Base-by-base conservation (phyloP, 2,329 filamentous ascomycete species). In the Anisogramma anomala region DNA sequence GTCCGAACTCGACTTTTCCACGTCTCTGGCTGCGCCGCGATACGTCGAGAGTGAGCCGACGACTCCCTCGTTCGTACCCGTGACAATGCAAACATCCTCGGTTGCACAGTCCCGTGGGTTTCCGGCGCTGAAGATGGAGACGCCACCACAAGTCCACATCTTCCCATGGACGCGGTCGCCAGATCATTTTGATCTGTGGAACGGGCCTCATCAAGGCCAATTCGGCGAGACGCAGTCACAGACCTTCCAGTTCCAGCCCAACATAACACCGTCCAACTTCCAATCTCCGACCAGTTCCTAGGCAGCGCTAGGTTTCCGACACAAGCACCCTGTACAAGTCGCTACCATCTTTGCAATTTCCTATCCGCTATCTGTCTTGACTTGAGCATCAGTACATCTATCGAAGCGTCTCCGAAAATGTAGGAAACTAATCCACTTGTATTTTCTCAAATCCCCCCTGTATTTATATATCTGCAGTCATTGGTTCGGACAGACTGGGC, bases 11-110 rank as follows among this genome's bases (percentile, higher is more conserved):
- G 66, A 69, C 34, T 58, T 72, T 36, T 52, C 55, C 6, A 54
- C 64, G 45, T 54, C 58, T 3, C 49, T 54, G 4, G 52, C 57
- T 22, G 56, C 71, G 11, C 64, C 70, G 2, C 58, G 56, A 39
- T 75, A 73, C 51, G 53, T 71, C 14, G 59, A 65, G 49, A 70
- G 65, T 53, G 65, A 72, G 43, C 66, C 70, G 8, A 58, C 65
- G 13, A 72, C 71, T 2, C 69, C 70, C 4, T 61, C 67, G 2
- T 68, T 66, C 37, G 55, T 61, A 3, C 56, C 60, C 39, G 59
- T 58, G 48, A 62, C 72, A 52, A 61, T 62, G 1, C 58, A 63
- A 8, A 52, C 57, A 8, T 70, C 67, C 36, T 20, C 59, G 54
- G 38, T 57, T 58, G 41, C 53, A 35, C 41, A 41, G 33, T 43